phyloP scores from a whole-genome alignment of 257 asterid genomes.

The Rubia yunnanensis region DNA sequence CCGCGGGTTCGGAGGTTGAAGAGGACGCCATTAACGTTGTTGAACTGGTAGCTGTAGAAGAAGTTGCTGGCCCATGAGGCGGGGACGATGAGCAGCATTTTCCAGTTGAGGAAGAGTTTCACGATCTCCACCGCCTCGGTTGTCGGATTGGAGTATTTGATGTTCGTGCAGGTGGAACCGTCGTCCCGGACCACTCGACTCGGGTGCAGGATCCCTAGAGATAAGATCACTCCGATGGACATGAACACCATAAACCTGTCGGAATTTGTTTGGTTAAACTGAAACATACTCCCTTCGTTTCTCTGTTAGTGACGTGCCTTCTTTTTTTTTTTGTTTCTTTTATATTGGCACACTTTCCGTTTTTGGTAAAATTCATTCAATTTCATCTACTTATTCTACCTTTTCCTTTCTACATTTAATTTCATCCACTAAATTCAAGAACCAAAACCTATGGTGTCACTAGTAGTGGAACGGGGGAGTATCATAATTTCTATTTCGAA shows the following conservation, averaged over 20 bases:
- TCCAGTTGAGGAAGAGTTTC: conserved; percentile 71
- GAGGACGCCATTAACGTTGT: conserved; percentile 64
- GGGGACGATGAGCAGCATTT: conserved; percentile 73
- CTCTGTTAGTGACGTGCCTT: no score
- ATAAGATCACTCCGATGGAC: conserved; percentile 52
- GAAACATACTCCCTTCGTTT: no score
- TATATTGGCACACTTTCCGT: no score
- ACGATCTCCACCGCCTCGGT: conserved; percentile 45
- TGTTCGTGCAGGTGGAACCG: conserved; percentile 65
- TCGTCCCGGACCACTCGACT: conserved; percentile 62
- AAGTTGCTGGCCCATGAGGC: conserved; percentile 94
- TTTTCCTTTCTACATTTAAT: no score
- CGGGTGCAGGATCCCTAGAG: conserved; percentile 67
- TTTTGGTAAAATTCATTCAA: no score
- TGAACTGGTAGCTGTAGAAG: conserved; percentile 85
- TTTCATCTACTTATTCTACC: no score
- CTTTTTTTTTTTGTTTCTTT: no score
- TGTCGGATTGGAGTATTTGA: conserved; percentile 58
- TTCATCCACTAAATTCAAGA: no score
- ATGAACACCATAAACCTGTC: conserved; percentile 61
- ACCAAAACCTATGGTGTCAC: no score
- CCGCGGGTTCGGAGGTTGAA: conserved; percentile 83
- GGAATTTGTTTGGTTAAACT: no score
- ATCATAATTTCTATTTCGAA: no score
- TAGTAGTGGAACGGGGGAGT: no score